These are phyloP conservation scores for Drosera capensis DNA, from an alignment of 148 eudicot species.

Conservation along the genomic window DNA sequence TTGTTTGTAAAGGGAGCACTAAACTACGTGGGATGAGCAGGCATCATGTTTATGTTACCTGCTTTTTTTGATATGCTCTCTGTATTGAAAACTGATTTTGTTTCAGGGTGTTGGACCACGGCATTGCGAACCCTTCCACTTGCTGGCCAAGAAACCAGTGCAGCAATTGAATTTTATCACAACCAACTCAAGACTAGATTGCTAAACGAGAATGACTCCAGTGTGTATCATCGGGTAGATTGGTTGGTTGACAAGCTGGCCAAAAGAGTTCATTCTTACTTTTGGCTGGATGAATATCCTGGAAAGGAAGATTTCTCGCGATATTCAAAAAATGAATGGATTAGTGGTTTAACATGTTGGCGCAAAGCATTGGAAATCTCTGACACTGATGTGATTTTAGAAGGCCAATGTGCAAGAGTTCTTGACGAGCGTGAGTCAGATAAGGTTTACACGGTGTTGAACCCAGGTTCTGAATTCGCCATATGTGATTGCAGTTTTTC, in stretches of 20 bases:
- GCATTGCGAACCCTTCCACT: slow-evolving; percentile 49
- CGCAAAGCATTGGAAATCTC: slow-evolving; percentile 45
- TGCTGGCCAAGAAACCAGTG: slow-evolving; percentile 75
- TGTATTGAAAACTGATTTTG: neutral
- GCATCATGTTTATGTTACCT: neutral
- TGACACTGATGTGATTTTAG: slow-evolving; percentile 45
- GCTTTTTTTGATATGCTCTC: neutral
- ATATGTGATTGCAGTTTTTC: slow-evolving; percentile 58
- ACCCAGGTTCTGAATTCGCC: slow-evolving; percentile 70
- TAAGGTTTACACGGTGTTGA: slow-evolving; percentile 25
- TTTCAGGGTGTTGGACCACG: slow-evolving; percentile 45
- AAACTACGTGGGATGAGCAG: too few relatives aligned
- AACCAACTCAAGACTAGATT: slow-evolving; percentile 62
- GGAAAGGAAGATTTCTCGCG: slow-evolving; percentile 74
- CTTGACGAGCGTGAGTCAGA: slow-evolving; percentile 34
- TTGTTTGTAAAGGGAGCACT: too few relatives aligned
- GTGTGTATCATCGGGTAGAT: slow-evolving; percentile 57
- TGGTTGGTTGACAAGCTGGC: slow-evolving; percentile 75
- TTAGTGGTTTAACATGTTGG: slow-evolving; percentile 58
- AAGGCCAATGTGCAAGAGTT: slow-evolving; percentile 47
- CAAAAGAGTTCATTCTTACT: slow-evolving; percentile 80
- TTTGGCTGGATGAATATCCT: slow-evolving; percentile 87
- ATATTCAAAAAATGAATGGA: slow-evolving; percentile 75
- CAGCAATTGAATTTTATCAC: slow-evolving; percentile 76
- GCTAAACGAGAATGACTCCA: slow-evolving; percentile 39